A percentile compares a stretch with the other conserved stretches of the same genome.
Evolutionary conservation across 495 filamentous ascomycete genomes (phyloP).

Genomic region (Lasiosphaeriaceae sp.): DNA sequence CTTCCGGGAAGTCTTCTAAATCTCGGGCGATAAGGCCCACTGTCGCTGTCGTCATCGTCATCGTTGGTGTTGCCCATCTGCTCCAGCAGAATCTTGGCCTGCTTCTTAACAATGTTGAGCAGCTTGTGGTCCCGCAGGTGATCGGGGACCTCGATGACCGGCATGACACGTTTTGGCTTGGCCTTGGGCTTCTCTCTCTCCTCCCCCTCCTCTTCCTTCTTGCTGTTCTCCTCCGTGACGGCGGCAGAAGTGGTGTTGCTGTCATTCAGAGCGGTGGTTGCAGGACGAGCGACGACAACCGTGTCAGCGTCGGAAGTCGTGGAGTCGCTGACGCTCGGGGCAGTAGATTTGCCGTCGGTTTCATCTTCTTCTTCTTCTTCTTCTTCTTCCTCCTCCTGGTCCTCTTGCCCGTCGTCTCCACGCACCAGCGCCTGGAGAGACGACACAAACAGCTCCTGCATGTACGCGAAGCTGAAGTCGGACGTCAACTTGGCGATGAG

Average conservation of each 20-base stretch:
- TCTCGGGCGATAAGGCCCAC: too few species aligned
- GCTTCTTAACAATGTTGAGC: slow-evolving; percentile 22
- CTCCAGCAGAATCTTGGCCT: slow-evolving; percentile 21
- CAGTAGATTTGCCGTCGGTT: too few species aligned
- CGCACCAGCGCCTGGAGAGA: slow-evolving; percentile 21
- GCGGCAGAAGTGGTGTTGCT: neutral
- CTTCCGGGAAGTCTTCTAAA: too few species aligned
- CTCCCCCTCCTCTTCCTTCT: neutral
- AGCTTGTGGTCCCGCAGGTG: slow-evolving; percentile 17
- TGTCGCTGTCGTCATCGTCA: neutral
- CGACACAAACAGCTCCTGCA: slow-evolving; percentile 54
- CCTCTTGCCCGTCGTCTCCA: neutral
- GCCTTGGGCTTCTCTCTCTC: neutral
- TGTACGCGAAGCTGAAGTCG: slow-evolving; percentile 54
- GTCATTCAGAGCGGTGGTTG: neutral
- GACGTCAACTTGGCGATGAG: slow-evolving; percentile 48
- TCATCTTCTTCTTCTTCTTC: neutral
- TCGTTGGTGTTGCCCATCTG: slow-evolving; percentile 18
- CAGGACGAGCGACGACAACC: neutral
- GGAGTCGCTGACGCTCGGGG: neutral
- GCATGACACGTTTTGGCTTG: slow-evolving; percentile 5
- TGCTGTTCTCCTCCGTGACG: neutral
- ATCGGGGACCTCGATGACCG: slow-evolving; percentile 11
- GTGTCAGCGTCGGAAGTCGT: neutral
- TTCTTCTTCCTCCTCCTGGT: neutral